phyloP scores from a whole-genome alignment of 139 green algal genomes.

The Medakamo hakoo region DNA sequence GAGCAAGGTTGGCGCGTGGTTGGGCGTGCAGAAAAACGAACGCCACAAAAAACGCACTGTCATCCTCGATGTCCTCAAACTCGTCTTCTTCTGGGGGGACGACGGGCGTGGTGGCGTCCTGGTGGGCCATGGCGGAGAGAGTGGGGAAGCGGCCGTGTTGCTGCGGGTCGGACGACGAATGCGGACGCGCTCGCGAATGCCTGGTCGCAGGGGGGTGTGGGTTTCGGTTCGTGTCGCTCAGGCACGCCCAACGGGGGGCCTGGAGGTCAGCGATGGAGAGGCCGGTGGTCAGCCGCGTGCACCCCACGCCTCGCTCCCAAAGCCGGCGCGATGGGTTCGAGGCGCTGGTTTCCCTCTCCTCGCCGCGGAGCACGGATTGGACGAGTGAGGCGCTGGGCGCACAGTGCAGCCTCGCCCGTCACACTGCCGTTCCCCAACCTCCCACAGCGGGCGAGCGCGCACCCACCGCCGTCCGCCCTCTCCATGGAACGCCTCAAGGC shows the following conservation, averaged over 20 bases:
- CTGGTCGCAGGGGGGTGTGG: not conserved
- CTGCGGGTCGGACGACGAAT: not conserved
- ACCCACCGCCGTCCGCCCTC: no score
- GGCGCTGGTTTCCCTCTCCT: no score
- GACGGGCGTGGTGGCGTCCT: conserved; percentile 7
- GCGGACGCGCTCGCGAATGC: not conserved
- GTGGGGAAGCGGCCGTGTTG: no score
- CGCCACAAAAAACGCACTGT: conserved; percentile 14
- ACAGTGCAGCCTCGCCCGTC: no score
- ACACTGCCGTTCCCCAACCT: no score
- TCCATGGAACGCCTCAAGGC: conserved; percentile 5
- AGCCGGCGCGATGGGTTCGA: no score
- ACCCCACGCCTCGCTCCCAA: no score
- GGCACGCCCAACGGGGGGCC: not conserved
- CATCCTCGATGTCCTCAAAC: conserved; percentile 36
- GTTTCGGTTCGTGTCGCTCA: not conserved
- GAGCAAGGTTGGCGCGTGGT: not conserved
- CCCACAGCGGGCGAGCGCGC: no score
- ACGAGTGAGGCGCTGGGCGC: no score
- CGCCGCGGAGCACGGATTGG: no score
- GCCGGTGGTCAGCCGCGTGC: no score
- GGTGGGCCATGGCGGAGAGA: not conserved
- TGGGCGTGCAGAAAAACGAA: not conserved
- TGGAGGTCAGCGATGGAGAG: conserved; percentile 4
- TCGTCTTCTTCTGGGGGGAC: conserved; percentile 27